Base-by-base conservation (phyloP, 495 filamentous ascomycete genomes). In the Aspergillus bridgeri region DNA sequence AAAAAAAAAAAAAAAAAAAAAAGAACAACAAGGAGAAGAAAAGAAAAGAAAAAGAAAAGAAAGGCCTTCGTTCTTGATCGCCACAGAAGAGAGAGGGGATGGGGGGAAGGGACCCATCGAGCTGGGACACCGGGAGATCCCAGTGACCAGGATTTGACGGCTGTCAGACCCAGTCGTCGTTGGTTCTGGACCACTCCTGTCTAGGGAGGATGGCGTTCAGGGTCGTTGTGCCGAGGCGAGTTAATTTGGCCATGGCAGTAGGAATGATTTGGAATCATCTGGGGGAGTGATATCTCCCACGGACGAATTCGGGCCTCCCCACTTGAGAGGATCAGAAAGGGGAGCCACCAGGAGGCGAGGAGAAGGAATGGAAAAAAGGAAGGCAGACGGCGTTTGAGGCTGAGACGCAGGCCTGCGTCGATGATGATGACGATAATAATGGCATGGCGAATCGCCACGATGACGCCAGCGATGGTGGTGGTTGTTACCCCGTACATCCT, bases 141-240 rank as follows among this genome's bases (percentile, higher is more conserved):
- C 70, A 69, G 61, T 51, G 64, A 72, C 72, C 70, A 61, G 73
- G 67, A 59, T 71, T 59, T 60, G 62, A 59, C 64, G 54, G 56
- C 69, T 76, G 73, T 72, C 72, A 72, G 68, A 53, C 59, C 51
- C 50, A 52, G 55, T 46, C 27, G 50, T 48, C 27, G n/a, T 51
- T 51, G 7, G 49, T 61, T 63, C 64, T 67, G 59, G 57, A 56
- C 48, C 60, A 27, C 58, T 61, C 52, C 44, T 56, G 49, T 54
- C 55, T 54, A 48, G 50, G 23, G 38, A 24, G 23, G 17, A 45
- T 17, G 17, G 15, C 3, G 33, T 38, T 38, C 6, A 38, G 33
- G 33, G 11, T 38, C 33, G 33, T 13, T 33, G 2, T 9, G 29
- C 29, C 48, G 6, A 20, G 25, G 29, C 24, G 48, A 29, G 46